Conservation (phyloP, 352 stramenopile species). For the Globisporangium uncinulatum region DNA sequence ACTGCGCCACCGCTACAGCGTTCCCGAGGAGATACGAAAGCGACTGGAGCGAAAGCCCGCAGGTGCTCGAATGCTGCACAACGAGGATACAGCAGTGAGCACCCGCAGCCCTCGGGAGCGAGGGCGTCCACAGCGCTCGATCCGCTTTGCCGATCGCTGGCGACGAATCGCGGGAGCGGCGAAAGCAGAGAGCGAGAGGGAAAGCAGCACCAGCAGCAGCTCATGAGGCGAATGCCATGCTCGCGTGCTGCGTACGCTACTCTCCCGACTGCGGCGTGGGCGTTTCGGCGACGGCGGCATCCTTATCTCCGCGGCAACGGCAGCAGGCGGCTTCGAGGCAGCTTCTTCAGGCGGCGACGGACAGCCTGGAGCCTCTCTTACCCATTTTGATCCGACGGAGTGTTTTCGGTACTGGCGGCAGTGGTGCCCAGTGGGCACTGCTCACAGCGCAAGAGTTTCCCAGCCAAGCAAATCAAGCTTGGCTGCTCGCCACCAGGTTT, state of each 20-base stretch:
- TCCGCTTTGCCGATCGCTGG: too few relatives aligned
- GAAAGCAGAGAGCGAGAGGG: not conserved
- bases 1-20: not conserved
- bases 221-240: too few relatives aligned
- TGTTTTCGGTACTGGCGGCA: slow-evolving; percentile 66
- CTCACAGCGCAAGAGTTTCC: too few relatives aligned
- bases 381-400: slow-evolving; percentile 82
- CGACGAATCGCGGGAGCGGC: too few relatives aligned
- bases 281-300: slow-evolving; percentile 4
- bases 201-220: too few relatives aligned
- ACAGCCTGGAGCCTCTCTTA: slow-evolving; percentile 38
- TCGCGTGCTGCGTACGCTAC: too few relatives aligned
- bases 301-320: slow-evolving; percentile 30
- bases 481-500: not conserved
- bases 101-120: slow-evolving; percentile 26
- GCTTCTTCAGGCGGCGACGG: too few relatives aligned
- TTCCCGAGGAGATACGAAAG: not conserved
- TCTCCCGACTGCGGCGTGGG: slow-evolving; percentile 1
- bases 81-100: slow-evolving; percentile 88
- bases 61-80: slow-evolving; percentile 85
- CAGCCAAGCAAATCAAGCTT: slow-evolving; percentile 5
- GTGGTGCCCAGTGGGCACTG: not conserved
- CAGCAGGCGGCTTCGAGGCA: slow-evolving; percentile 29
- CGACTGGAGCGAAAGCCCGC: slow-evolving; percentile 22
- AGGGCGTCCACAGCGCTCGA: slow-evolving; percentile 16